A percentile compares a stretch with the other conserved stretches of the same genome.
Evolutionary conservation across 306 rosid species (phyloP).

Genomic region (Ammopiptanthus mongolicus): DNA sequence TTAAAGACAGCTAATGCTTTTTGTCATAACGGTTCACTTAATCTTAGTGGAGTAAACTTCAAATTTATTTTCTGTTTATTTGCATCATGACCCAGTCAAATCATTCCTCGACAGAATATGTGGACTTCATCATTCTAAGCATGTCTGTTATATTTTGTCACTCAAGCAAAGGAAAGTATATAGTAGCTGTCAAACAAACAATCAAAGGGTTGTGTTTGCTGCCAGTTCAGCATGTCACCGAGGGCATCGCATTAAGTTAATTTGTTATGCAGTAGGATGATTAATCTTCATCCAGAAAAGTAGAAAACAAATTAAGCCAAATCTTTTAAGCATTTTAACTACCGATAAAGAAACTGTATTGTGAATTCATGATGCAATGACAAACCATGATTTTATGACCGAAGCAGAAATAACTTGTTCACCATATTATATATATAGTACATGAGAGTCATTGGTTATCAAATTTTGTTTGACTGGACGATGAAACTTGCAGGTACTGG

Average conservation of each 20-base stretch:
- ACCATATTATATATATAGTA: background rate
- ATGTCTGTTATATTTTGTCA: background rate
- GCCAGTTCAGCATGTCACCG: background rate
- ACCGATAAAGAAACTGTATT: background rate
- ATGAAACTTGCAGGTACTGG: constrained; percentile 54
- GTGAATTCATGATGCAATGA: background rate
- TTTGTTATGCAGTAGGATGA: background rate
- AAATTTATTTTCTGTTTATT: background rate
- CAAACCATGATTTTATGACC: background rate
- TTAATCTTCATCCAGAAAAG: background rate
- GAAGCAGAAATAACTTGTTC: background rate
- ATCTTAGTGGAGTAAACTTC: constrained; percentile 7
- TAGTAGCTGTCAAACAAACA: background rate
- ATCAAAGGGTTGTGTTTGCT: background rate
- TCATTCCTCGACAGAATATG: background rate
- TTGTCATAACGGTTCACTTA: background rate
- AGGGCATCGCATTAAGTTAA: background rate
- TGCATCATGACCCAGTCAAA: background rate
- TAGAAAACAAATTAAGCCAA: background rate
- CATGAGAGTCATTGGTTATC: background rate
- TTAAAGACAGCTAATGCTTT: background rate
- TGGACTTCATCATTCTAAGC: background rate
- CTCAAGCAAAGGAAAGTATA: background rate
- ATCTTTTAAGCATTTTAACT: background rate
- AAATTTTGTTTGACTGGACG: background rate